A percentile compares a stretch with the other conserved stretches of the same genome.
phyloP scores from a whole-genome alignment of 2,329 filamentous ascomycete species.

The Fusarium dlaminii region DNA sequence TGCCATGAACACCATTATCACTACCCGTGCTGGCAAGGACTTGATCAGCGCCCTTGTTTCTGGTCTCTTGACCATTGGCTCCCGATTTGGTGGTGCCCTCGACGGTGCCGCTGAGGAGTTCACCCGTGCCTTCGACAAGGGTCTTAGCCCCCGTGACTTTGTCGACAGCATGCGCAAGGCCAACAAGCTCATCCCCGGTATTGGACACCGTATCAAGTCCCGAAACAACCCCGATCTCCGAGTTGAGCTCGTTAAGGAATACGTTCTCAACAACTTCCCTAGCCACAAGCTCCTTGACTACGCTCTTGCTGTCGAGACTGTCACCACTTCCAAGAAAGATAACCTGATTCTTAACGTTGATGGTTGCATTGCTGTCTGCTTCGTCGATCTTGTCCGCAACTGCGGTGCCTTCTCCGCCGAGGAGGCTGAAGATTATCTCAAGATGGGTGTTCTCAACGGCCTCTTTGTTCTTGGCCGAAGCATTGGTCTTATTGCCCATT shows the following conservation, averaged over 20 bases:
- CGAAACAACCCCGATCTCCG: conserved; percentile 99
- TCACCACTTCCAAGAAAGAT: conserved; percentile 99
- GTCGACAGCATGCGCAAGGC: conserved; percentile 99
- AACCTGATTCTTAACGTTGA: conserved; percentile 99
- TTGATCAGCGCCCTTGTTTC: conserved; percentile 94
- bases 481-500: conserved; percentile 99
- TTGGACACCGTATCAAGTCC: conserved; percentile 99
- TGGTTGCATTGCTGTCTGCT: conserved; percentile 97
- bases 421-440: conserved; percentile 98
- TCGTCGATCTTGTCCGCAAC: conserved; percentile 96
- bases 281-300: conserved; percentile 99
- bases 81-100: conserved; percentile 96
- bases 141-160: conserved; percentile 96
- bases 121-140: conserved; percentile 97
- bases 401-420: conserved; percentile 95
- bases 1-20: conserved; percentile 99
- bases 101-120: conserved; percentile 99
- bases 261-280: conserved; percentile 96
- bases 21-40: conserved; percentile 98
- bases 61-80: conserved; percentile 97
- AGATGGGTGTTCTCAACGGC: conserved; percentile 99
- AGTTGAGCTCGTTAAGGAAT: conserved; percentile 99
- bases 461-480: conserved; percentile 96
- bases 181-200: conserved; percentile 99
- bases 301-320: conserved; percentile 95